These are phyloP conservation scores for Periconia macrospinosa DNA, from an alignment of 2,329 filamentous ascomycete species.

Conservation along the genomic window DNA sequence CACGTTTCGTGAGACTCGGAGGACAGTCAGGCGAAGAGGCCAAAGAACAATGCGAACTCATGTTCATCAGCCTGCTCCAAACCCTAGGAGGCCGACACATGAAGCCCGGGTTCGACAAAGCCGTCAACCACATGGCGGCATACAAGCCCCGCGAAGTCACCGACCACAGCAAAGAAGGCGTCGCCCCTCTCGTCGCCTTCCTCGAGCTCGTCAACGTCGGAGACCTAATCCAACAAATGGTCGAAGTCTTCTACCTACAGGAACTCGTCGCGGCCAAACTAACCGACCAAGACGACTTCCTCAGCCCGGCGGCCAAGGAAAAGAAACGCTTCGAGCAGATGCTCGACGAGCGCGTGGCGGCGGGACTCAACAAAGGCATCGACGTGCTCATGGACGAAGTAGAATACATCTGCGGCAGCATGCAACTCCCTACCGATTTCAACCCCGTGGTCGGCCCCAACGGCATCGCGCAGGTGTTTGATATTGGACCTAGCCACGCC, in stretches of 20 bases:
- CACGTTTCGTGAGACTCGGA: slow-evolving; percentile 78
- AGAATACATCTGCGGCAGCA: slow-evolving; percentile 89
- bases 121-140: slow-evolving; percentile 83
- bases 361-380: slow-evolving; percentile 94
- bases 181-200: slow-evolving; percentile 91
- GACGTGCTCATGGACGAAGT: slow-evolving; percentile 98
- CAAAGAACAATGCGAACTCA: slow-evolving; percentile 82
- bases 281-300: slow-evolving; percentile 89
- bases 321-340: slow-evolving; percentile 99
- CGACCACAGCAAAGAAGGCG: slow-evolving; percentile 70
- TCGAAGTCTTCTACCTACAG: slow-evolving; percentile 97
- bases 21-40: slow-evolving; percentile 81
- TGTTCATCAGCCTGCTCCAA: slow-evolving; percentile 83
- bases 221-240: slow-evolving; percentile 97
- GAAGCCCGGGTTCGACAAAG: slow-evolving; percentile 89
- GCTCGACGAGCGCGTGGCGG: slow-evolving; percentile 94
- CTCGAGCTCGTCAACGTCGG: slow-evolving; percentile 97
- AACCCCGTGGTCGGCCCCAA: slow-evolving; percentile 64
- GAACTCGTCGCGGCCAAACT: slow-evolving; percentile 83
- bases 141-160: slow-evolving; percentile 87
- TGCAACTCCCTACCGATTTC: slow-evolving; percentile 84
- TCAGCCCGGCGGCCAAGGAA: slow-evolving; percentile 86
- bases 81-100: slow-evolving; percentile 86
- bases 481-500: slow-evolving; percentile 76
- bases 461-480: slow-evolving; percentile 43